A percentile compares a stretch with the other conserved stretches of the same genome.
Conservation (phyloP, 2,329 filamentous ascomycete species). For the Leptographium radiaticola region DNA sequence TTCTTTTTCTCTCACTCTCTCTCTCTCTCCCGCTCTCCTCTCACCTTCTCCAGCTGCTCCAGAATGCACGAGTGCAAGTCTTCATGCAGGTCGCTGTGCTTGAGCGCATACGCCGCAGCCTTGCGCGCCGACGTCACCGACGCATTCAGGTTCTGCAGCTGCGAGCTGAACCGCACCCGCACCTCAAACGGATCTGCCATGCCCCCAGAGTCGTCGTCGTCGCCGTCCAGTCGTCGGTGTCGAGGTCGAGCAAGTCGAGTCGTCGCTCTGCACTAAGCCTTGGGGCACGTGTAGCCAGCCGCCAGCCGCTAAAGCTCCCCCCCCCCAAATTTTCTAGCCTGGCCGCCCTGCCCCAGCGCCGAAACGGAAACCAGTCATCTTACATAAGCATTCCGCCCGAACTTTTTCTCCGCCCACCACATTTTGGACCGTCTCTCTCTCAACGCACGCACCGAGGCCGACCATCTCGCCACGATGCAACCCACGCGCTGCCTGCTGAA, state of each 20-base stretch:
- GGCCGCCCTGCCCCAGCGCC: no score
- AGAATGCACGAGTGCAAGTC: slow-evolving; percentile 95
- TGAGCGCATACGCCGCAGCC: slow-evolving; percentile 87
- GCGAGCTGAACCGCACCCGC: slow-evolving; percentile 87
- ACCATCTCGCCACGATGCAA: slow-evolving; percentile 38
- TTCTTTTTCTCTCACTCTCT: no score
- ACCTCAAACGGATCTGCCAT: slow-evolving; percentile 90
- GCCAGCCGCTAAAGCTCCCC: not conserved
- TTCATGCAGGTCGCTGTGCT: slow-evolving; percentile 88
- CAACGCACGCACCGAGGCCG: not conserved
- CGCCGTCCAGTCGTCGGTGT: not conserved
- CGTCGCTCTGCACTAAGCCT: not conserved
- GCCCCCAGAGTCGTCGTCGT: not conserved
- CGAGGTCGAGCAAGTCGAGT: not conserved
- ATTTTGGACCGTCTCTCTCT: not conserved
- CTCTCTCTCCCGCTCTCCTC: no score
- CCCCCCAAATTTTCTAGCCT: not conserved
- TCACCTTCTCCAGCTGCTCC: slow-evolving; percentile 78
- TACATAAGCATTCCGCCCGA: not conserved
- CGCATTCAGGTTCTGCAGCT: slow-evolving; percentile 83
- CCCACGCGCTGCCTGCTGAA: slow-evolving; percentile 54
- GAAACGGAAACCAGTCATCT: no score
- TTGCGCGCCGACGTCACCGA: slow-evolving; percentile 82
- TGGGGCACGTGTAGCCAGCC: not conserved
- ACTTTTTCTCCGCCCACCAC: not conserved